These are phyloP conservation scores for Trichoderma arundinaceum DNA, from an alignment of 2,329 filamentous ascomycete species.

Conservation along the genomic window DNA sequence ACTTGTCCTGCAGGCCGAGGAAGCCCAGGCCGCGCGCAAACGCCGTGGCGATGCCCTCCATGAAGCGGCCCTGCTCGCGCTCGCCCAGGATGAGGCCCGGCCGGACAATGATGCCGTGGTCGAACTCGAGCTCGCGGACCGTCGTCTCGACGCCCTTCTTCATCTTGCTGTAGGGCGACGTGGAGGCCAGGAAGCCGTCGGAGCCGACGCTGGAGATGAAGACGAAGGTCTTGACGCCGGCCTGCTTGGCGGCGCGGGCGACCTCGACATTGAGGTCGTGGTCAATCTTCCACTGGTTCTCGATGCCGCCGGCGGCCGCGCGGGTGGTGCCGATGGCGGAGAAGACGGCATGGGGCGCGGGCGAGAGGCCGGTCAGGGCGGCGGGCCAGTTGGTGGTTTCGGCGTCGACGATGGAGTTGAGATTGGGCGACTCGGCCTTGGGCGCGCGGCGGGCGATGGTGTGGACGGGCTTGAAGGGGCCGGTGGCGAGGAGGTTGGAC, in stretches of 20 bases:
- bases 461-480: slow-evolving; percentile 59
- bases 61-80: slow-evolving; percentile 64
- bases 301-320: slow-evolving; percentile 73
- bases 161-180: slow-evolving; percentile 69
- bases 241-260: slow-evolving; percentile 73
- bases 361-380: slow-evolving; percentile 60
- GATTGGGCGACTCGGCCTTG: slow-evolving; percentile 60
- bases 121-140: slow-evolving; percentile 73
- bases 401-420: slow-evolving; percentile 65
- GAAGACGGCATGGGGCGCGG: slow-evolving; percentile 69
- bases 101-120: slow-evolving; percentile 73
- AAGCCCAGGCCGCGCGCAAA: slow-evolving; percentile 62
- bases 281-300: slow-evolving; percentile 85
- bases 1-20: slow-evolving; percentile 65
- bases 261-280: slow-evolving; percentile 83
- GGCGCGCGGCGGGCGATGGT: slow-evolving; percentile 72
- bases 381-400: slow-evolving; percentile 73
- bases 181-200: slow-evolving; percentile 46
- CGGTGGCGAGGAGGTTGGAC: slow-evolving; percentile 61
- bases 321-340: slow-evolving; percentile 82
- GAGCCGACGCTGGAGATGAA: slow-evolving; percentile 69
- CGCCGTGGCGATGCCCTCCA: slow-evolving; percentile 62
- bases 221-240: slow-evolving; percentile 76
- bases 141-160: slow-evolving; percentile 87
- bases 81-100: slow-evolving; percentile 79